Base-by-base conservation (phyloP, 305 asterid species). In the Fraxinus angustifolia region DNA sequence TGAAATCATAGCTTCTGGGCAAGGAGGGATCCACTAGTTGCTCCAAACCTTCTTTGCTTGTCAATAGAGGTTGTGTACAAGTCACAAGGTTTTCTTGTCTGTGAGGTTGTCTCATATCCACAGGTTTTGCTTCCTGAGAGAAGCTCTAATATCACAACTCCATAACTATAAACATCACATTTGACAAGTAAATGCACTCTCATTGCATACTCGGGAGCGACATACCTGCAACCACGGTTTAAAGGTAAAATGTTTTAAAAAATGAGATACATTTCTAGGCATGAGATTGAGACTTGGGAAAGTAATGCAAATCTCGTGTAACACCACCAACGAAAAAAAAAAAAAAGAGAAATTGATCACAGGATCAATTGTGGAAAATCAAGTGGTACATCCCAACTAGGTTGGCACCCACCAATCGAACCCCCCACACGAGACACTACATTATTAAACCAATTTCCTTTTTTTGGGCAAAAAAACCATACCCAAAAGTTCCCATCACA, bases 161-260 rank as follows among this genome's bases (percentile, higher is more conserved):
- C 98, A 1, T 93, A 95, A 72, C 98, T 93, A 87, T 95, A 93
- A 70, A 95, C 94, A 72, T 95, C 98, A 30, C 97, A 91, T 85
- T 93, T 92, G 77, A 93, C 98, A 3, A 95, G 98, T 40, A 95
- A 86, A 87, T 92, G 99, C 33, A 97, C 97, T 0, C 94, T 93
- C 98, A 95, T 93, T 34, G 99, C 97, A 88, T 93, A 93, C 90
- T 93, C 97, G 78, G 97, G 97, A 81, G 98, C 97, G 62, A 92
- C 97, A 14, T 94, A 93, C 88, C 95, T 93, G 86, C 82, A 82
- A 80, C 75, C 40, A 36, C 67, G 50, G 75, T 76, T 79, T 40
- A 53, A 16, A 53, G 8, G 21, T 53, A 53, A n/a, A 53, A 48
- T n/a, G 2, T 16, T 53, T 1, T 3, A 16, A 50, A 50, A n/a